Evolutionary conservation across 139 green algal genomes (phyloP).

Genomic region (Picochlorum sp.): DNA sequence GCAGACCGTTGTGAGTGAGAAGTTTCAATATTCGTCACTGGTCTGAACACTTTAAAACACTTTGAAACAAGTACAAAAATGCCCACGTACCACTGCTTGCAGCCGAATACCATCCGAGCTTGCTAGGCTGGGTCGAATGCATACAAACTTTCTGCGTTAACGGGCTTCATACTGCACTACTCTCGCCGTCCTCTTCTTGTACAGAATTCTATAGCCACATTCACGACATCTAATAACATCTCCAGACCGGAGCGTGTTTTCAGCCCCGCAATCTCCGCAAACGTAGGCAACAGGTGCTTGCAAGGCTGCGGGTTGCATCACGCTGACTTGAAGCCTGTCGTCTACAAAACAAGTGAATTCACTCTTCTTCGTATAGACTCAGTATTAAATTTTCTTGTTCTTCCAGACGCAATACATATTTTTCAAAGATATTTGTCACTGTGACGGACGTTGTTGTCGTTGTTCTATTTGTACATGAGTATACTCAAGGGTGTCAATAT

Average conservation of each 20-base stretch:
- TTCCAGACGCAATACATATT: too few relatives aligned
- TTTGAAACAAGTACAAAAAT: not conserved
- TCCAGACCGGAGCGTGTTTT: constrained; percentile 72
- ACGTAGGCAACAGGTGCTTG: constrained; percentile 63
- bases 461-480: too few relatives aligned
- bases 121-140: too few relatives aligned
- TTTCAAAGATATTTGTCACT: too few relatives aligned
- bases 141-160: constrained; percentile 38
- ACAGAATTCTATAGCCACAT: constrained; percentile 94
- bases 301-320: too few relatives aligned
- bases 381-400: too few relatives aligned
- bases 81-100: not conserved
- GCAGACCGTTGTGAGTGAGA: constrained; percentile 7
- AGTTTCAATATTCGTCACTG: constrained; percentile 1
- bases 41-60: not conserved
- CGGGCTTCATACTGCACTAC: constrained; percentile 88
- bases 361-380: too few relatives aligned
- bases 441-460: too few relatives aligned
- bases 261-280: constrained; percentile 79
- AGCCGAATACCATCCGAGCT: too few relatives aligned
- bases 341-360: too few relatives aligned
- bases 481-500: too few relatives aligned
- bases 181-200: constrained; percentile 96
- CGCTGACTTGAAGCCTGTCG: too few relatives aligned
- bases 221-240: constrained; percentile 91